Evolutionary conservation across 805 yeast genomes (phyloP), one percentile per base, ranked within the genome.

Genomic region (Metschnikowia vanudenii): DNA sequence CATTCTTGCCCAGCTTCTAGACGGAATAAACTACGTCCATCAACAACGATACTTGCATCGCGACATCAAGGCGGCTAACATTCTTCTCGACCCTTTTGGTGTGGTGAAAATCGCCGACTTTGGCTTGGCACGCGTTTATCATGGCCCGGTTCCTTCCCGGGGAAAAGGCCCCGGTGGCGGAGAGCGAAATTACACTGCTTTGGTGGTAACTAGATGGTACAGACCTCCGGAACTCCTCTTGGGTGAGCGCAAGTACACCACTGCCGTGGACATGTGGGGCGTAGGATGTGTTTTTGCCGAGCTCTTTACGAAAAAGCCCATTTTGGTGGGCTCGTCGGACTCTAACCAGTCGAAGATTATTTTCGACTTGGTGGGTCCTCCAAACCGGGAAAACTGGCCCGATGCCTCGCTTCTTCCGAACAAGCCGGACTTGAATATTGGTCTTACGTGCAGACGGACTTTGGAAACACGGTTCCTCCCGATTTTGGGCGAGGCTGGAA

Each of bases 191-290:
- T 80, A 80, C 55, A 80, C 84, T 0, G 82, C 80, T 1, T 59
- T 80, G 45, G 99, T 94, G 2, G 98, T 94, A 32, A 94, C 99
- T 0, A 69, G 99, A 53, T 94, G 99, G 99, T 94, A 95, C 65
- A 74, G 99, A 48, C 96, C 99, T 1, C 99, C 98, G 0, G 99
- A 92, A 63, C 73, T 94, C 16, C 75, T 94, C 13, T 68, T 94
- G 43, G 97, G 97, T 3, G 96, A 90, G 54, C 75, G 85, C 55
- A 73, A 78, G 49, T 92, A 92, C 63, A 90, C 97, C 2, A 87
- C 97, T 0, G 96, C 98, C 0, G 92, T 92, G 11, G 99, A 94
- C 66, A 78, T 94, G 68, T 94, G 99, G 99, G 97, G 98, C 0
- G 79, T 88, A 17, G 98, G 98, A 1, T 94, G 99, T 68, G 92